phyloP scores from a whole-genome alignment of 768 basidiomycete genomes.

The Leccinum subgranulosum region DNA sequence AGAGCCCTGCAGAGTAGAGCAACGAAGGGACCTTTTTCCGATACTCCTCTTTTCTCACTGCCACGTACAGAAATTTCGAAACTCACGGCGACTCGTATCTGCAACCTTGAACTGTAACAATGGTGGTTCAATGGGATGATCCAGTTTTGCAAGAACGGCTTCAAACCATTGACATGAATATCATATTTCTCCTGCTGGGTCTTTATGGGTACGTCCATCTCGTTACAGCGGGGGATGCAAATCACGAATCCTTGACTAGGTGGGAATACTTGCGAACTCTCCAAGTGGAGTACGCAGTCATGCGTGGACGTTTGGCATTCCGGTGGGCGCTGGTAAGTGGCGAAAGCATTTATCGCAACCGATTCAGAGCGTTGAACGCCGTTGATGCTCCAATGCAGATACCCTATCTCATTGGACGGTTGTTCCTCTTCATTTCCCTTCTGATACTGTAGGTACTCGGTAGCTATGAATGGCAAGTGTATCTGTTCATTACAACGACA shows the following conservation, averaged over 20 bases:
- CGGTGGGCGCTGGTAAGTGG: constrained; percentile 27
- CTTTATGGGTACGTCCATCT: constrained; percentile 21
- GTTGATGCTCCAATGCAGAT: constrained; percentile 8
- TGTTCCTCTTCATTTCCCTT: constrained; percentile 13
- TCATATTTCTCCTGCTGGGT: constrained; percentile 19
- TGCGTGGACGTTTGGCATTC: constrained; percentile 21
- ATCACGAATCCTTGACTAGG: constrained; percentile 2
- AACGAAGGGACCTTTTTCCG: no score
- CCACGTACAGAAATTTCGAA: no score
- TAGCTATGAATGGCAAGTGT: background rate
- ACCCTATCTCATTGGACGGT: constrained; percentile 23
- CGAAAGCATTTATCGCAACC: background rate
- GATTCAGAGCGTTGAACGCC: background rate
- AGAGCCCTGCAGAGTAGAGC: no score
- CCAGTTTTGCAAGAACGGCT: constrained; percentile 7
- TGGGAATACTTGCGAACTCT: constrained; percentile 25
- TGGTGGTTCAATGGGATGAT: constrained; percentile 23
- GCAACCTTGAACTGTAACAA: background rate
- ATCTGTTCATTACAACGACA: background rate
- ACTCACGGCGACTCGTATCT: background rate
- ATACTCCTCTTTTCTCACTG: no score
- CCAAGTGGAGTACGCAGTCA: constrained; percentile 21
- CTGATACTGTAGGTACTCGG: constrained; percentile 11
- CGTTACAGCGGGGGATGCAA: background rate
- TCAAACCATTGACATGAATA: background rate